These are phyloP conservation scores for Colletotrichum tanaceti DNA, from an alignment of 2,329 filamentous ascomycete species.

Conservation along the genomic window DNA sequence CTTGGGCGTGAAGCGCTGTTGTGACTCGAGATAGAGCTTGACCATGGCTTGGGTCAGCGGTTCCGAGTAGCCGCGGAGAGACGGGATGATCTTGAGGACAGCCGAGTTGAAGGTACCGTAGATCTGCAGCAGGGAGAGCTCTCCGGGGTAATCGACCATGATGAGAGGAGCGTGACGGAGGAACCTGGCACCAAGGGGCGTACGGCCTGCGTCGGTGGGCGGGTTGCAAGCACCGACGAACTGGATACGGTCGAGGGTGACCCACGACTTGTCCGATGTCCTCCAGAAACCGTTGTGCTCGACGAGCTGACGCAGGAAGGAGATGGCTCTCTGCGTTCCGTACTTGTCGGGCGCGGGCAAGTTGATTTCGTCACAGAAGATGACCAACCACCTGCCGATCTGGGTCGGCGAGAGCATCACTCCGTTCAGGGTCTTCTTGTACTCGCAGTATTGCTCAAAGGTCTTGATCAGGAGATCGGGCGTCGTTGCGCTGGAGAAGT, in stretches of 20 bases:
- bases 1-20: conserved; percentile 92
- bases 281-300: conserved; percentile 99
- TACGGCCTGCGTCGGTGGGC: conserved; percentile 96
- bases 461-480: conserved; percentile 98
- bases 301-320: conserved; percentile 95
- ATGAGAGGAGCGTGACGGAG: conserved; percentile 96
- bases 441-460: conserved; percentile 99
- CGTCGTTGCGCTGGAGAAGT: conserved; percentile 98
- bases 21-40: conserved; percentile 92
- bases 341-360: conserved; percentile 97
- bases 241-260: conserved; percentile 96
- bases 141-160: conserved; percentile 99
- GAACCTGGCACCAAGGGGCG: conserved; percentile 92
- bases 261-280: conserved; percentile 97
- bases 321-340: conserved; percentile 95
- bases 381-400: conserved; percentile 95
- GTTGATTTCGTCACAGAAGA: conserved; percentile 99
- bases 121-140: conserved; percentile 93
- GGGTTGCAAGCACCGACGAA: conserved; percentile 99
- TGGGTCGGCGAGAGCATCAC: conserved; percentile 96
- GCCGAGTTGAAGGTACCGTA: conserved; percentile 98
- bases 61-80: conserved; percentile 94
- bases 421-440: conserved; percentile 97
- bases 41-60: conserved; percentile 98
- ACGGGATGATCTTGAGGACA: conserved; percentile 94